Evolutionary conservation across 495 filamentous ascomycete genomes (phyloP).

Genomic region (Neurospora sp.): DNA sequence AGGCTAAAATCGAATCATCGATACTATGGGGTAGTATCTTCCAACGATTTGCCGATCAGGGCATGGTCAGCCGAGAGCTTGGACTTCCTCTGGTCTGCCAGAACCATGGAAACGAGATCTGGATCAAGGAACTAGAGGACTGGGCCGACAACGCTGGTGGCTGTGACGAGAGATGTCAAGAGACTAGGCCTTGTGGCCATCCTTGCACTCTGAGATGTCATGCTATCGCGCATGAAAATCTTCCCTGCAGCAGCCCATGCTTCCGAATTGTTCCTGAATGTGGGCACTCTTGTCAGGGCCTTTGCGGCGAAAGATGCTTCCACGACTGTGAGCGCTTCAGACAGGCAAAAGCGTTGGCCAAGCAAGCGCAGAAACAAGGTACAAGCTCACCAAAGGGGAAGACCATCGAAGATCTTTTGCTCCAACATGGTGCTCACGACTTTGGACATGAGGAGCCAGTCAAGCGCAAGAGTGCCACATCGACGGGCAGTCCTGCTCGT

Average conservation of each 20-base stretch:
- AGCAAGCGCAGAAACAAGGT: neutral
- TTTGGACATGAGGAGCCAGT: neutral
- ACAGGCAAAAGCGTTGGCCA: neutral
- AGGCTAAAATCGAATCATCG: conserved; percentile 23
- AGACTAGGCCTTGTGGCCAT: conserved; percentile 32
- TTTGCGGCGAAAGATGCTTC: conserved; percentile 30
- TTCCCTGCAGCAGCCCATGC: conserved; percentile 60
- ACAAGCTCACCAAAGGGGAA: neutral
- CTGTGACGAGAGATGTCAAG: conserved; percentile 42
- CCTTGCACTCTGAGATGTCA: conserved; percentile 35
- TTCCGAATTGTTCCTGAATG: conserved; percentile 41
- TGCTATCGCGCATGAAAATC: conserved; percentile 42
- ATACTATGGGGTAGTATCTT: conserved; percentile 30
- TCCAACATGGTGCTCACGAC: neutral
- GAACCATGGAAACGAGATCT: conserved; percentile 23
- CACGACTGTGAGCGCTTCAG: conserved; percentile 19
- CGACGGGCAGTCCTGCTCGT: neutral
- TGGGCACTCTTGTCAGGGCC: conserved; percentile 44
- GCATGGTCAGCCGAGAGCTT: conserved; percentile 7
- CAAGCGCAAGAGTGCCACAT: neutral
- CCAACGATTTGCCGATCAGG: conserved; percentile 21
- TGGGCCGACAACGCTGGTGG: conserved; percentile 49
- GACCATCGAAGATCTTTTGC: neutral
- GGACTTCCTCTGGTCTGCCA: conserved; percentile 32
- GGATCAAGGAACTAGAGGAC: conserved; percentile 37